Percentiles rank a stretch among this genome's conserved stretches.
Evolutionary conservation across 2,329 filamentous ascomycete species (phyloP).

Genomic region (Chaetothyriales sp.): DNA sequence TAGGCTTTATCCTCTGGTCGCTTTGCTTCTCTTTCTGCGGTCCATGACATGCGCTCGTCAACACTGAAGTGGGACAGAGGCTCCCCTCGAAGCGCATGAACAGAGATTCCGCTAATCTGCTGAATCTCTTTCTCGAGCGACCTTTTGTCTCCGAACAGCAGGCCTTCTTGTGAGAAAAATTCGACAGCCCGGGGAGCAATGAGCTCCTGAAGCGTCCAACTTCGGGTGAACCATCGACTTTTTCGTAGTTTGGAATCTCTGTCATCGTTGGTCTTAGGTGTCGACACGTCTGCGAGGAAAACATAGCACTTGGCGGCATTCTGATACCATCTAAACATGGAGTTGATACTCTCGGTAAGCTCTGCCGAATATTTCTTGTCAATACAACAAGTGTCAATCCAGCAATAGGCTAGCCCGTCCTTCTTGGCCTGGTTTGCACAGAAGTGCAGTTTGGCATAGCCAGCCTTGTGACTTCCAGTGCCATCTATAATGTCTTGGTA

Average conservation of each 20-base stretch:
- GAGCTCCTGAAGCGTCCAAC: constrained; percentile 14
- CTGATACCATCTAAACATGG: constrained; percentile 17
- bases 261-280: background rate
- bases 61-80: constrained; percentile 2
- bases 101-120: constrained; percentile 6
- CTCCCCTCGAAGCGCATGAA: constrained; percentile 2
- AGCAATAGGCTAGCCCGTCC: constrained; percentile 15
- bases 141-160: constrained; percentile 4
- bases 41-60: constrained; percentile 26
- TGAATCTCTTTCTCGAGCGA: constrained; percentile 5
- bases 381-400: constrained; percentile 19
- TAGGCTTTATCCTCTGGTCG: constrained; percentile 30
- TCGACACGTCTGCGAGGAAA: background rate
- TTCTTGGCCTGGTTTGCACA: constrained; percentile 4
- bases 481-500: background rate
- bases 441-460: constrained; percentile 4
- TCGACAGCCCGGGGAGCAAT: constrained; percentile 9
- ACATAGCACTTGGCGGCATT: constrained; percentile 3
- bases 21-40: constrained; percentile 21
- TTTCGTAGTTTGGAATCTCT: background rate
- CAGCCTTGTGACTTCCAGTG: background rate
- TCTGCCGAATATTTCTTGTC: constrained; percentile 14
- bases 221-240: constrained; percentile 7
- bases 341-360: constrained; percentile 15
- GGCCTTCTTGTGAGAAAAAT: constrained; percentile 7